A percentile compares a stretch with the other conserved stretches of the same genome.
These are phyloP conservation scores for Albifimbria verrucaria DNA, from an alignment of 2,329 filamentous ascomycete species.

Conservation along the genomic window DNA sequence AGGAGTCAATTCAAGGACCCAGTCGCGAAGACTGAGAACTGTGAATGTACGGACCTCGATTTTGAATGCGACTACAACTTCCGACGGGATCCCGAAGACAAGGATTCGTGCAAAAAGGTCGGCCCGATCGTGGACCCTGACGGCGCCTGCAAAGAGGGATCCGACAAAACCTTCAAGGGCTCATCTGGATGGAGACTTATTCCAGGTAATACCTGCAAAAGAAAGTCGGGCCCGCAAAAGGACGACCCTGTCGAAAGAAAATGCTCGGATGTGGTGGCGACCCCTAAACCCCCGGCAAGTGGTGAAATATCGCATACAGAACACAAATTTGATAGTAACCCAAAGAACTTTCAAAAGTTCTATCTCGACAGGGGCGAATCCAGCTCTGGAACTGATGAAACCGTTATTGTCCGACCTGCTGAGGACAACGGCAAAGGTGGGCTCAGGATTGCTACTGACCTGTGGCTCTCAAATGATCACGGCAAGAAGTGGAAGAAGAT, in stretches of 20 bases:
- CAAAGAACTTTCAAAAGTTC: constrained; percentile 49
- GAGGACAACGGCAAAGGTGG: constrained; percentile 24
- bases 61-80: constrained; percentile 99
- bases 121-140: constrained; percentile 64
- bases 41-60: constrained; percentile 78
- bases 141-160: constrained; percentile 64
- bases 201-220: constrained; percentile 73
- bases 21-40: constrained; percentile 65
- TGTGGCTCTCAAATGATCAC: constrained; percentile 79
- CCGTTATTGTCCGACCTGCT: constrained; percentile 53
- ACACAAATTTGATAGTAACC: constrained; percentile 60
- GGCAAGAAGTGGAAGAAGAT: constrained; percentile 79
- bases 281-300: constrained; percentile 51
- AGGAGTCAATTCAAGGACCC: constrained; percentile 81
- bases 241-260: constrained; percentile 71
- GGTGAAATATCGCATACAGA: constrained; percentile 64
- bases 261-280: constrained; percentile 60
- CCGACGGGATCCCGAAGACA: constrained; percentile 59
- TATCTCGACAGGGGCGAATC: constrained; percentile 78
- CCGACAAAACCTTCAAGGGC: constrained; percentile 73
- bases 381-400: constrained; percentile 68
- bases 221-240: constrained; percentile 58
- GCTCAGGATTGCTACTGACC: constrained; percentile 44
- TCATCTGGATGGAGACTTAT: constrained; percentile 91
- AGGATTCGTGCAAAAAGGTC: constrained; percentile 64